A percentile compares a stretch with the other conserved stretches of the same genome.
Conservation (phyloP, 1,284 basidiomycete genomes). For the Fistulinella staudtii region DNA sequence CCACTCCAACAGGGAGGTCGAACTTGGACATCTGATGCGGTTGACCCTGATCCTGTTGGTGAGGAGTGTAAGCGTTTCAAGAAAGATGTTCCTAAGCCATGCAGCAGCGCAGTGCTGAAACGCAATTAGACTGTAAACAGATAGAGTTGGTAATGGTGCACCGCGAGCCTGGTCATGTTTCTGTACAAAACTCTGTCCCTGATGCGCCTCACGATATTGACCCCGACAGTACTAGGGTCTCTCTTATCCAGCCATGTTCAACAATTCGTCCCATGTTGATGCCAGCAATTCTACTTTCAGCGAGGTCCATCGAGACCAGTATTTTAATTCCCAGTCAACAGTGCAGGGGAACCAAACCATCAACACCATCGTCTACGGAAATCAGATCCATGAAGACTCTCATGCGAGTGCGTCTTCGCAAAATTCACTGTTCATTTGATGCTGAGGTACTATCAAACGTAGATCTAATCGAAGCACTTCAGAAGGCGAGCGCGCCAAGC, state of each 20-base stretch:
- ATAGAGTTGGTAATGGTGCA: too few relatives aligned
- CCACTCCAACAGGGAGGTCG: too few relatives aligned
- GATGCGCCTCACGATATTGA: too few relatives aligned
- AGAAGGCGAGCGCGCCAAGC: constrained; percentile 17
- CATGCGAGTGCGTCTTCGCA: constrained; percentile 6
- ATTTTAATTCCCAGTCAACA: constrained; percentile 4
- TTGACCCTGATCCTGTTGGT: too few relatives aligned
- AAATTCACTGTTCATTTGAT: neutral
- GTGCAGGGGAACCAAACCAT: constrained; percentile 15
- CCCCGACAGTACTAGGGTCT: neutral
- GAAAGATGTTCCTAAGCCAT: too few relatives aligned
- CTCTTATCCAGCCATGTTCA: constrained; percentile 11
- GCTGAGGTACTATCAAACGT: neutral
- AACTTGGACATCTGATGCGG: too few relatives aligned
- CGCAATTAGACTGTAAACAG: too few relatives aligned
- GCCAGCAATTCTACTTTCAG: constrained; percentile 15
- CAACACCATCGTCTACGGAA: constrained; percentile 13
- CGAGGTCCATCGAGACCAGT: constrained; percentile 18
- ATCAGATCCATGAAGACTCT: constrained; percentile 15
- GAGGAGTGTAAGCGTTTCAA: too few relatives aligned
- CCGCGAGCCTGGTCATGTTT: too few relatives aligned
- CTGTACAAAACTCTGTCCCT: too few relatives aligned
- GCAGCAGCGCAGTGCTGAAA: too few relatives aligned
- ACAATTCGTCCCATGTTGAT: constrained; percentile 19
- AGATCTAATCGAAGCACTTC: constrained; percentile 15